Evolutionary conservation across 441 rosid species (phyloP).

Genomic region (Gossypium lobatum): DNA sequence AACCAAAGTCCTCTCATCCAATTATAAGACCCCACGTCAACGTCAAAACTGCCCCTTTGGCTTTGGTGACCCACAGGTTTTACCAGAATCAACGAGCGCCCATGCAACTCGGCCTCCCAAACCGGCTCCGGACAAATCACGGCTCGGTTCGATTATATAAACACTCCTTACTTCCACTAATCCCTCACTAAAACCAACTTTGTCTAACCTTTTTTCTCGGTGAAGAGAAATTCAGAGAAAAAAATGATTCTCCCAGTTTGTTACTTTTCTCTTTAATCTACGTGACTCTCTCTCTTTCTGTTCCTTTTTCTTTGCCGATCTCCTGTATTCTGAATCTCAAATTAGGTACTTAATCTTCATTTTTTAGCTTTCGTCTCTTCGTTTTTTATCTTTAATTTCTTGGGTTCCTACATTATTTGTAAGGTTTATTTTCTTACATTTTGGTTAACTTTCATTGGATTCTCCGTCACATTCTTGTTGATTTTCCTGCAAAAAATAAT

Average conservation of each 20-base stretch:
- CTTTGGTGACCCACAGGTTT: conserved; percentile 8
- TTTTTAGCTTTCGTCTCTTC: not conserved
- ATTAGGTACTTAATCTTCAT: not conserved
- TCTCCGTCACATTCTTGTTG: not conserved
- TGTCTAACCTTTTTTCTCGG: not conserved
- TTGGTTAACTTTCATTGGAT: not conserved
- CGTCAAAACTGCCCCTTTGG: not conserved
- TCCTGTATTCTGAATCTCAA: conserved; percentile 11
- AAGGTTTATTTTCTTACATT: not conserved
- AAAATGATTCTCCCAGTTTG: not conserved
- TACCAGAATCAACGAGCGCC: not conserved
- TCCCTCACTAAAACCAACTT: not conserved
- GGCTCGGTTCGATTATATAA: conserved; percentile 6
- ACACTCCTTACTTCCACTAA: not conserved
- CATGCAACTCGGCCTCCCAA: not conserved
- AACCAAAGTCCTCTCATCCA: not conserved
- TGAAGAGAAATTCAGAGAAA: not conserved
- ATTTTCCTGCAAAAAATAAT: not conserved
- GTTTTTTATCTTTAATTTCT: not conserved
- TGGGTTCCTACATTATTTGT: not conserved
- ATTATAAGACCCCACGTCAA: not conserved
- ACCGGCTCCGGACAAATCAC: conserved; percentile 1
- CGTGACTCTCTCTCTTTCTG: not conserved
- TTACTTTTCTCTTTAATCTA: not conserved
- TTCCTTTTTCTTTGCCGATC: not conserved